phyloP scores from a whole-genome alignment of 2,329 filamentous ascomycete genomes.

The Graphilbum sp. region DNA sequence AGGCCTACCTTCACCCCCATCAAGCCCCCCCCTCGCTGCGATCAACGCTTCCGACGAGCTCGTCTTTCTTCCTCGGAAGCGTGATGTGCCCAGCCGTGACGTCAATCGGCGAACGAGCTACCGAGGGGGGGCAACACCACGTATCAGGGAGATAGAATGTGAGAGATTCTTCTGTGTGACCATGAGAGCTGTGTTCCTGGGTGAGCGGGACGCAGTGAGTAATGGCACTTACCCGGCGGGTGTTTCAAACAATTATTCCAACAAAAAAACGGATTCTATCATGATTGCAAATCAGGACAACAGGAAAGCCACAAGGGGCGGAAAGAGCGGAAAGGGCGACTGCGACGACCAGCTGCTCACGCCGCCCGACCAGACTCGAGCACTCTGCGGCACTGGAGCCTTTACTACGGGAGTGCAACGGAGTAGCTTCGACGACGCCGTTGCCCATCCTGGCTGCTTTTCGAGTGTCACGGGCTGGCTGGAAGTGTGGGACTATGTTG shows the following conservation, averaged over 20 bases:
- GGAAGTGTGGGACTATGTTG: constrained; percentile 74
- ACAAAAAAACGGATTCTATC: too few species aligned
- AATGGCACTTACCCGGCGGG: constrained; percentile 77
- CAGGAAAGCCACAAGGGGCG: constrained; percentile 8
- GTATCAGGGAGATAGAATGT: constrained; percentile 99
- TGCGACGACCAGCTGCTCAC: constrained; percentile 17
- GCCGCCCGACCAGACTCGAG: constrained; percentile 26
- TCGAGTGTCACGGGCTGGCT: constrained; percentile 43
- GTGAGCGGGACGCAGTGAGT: constrained; percentile 69
- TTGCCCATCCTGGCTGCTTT: constrained; percentile 10
- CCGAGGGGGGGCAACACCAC: constrained; percentile 84
- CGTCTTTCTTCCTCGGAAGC: constrained; percentile 41
- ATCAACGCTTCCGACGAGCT: constrained; percentile 52
- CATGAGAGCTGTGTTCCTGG: constrained; percentile 85
- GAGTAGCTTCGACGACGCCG: constrained; percentile 10
- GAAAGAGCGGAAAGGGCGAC: constrained; percentile 4
- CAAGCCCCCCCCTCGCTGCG: constrained; percentile 79
- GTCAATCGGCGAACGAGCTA: constrained; percentile 24
- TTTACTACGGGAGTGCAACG: constrained; percentile 8
- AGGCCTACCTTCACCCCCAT: constrained; percentile 69
- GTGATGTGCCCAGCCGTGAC: constrained; percentile 10
- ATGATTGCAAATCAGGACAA: constrained; percentile 11
- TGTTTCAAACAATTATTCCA: constrained; percentile 34
- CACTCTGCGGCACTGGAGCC: background rate
- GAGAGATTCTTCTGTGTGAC: constrained; percentile 99